These are phyloP conservation scores for Pleoardoris graminearum DNA, from an alignment of 2,329 filamentous ascomycete genomes.

Conservation along the genomic window DNA sequence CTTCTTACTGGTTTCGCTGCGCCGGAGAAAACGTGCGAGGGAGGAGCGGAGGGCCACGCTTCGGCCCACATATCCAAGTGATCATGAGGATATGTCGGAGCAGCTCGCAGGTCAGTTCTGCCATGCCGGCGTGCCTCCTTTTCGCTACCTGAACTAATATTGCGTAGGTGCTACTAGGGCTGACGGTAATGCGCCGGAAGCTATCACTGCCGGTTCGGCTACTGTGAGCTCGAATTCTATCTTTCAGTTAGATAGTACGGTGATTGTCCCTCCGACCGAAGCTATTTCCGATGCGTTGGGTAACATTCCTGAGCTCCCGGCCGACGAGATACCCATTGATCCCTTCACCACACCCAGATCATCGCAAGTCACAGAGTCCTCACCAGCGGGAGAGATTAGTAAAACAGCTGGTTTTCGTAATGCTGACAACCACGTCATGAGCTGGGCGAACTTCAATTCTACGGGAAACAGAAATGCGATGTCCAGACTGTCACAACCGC, in stretches of 20 bases:
- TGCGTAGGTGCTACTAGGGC: constrained; percentile 11
- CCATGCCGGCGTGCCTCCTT: neutral
- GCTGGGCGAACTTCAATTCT: too few species aligned
- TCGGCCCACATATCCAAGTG: constrained; percentile 25
- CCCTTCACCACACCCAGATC: constrained; percentile 5
- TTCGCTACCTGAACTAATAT: constrained; percentile 18
- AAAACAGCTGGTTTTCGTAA: too few species aligned
- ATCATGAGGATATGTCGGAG: constrained; percentile 28
- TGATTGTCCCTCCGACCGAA: constrained; percentile 17
- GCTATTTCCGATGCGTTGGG: constrained; percentile 18
- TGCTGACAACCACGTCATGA: too few species aligned
- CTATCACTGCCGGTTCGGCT: neutral
- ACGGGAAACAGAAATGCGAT: too few species aligned
- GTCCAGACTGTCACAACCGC: too few species aligned
- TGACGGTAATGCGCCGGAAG: neutral
- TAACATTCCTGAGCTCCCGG: constrained; percentile 23
- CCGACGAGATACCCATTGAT: constrained; percentile 3
- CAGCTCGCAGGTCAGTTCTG: constrained; percentile 22
- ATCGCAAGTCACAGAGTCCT: too few species aligned
- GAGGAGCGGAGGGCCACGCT: constrained; percentile 27
- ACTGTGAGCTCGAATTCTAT: constrained; percentile 10
- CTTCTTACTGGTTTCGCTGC: constrained; percentile 17
- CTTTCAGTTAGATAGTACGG: constrained; percentile 21
- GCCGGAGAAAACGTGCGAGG: constrained; percentile 19
- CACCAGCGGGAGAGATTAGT: too few species aligned